A percentile compares a stretch with the other conserved stretches of the same genome.
Conservation (phyloP, 306 rosid species). For the apple (Malus domestica) region ASM211411v1 NC_041794.1:36054001-36054500, state of each 20-base stretch:
- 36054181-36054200: too few relatives aligned
- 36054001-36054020: background rate
- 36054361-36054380: conserved; percentile 17
- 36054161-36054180: too few relatives aligned
- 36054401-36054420: conserved; percentile 23
- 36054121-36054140: too few relatives aligned
- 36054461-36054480: background rate
- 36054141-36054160: too few relatives aligned
- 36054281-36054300: background rate
- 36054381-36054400: conserved; percentile 19
- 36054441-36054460: background rate
- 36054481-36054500: background rate
- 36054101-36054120: too few relatives aligned
- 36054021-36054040: background rate
- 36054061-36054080: too few relatives aligned
- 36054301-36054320: background rate
- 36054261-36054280: background rate
- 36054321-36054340: background rate
- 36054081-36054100: too few relatives aligned
- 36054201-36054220: too few relatives aligned
- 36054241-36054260: too few relatives aligned
- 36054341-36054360: background rate
- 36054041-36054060: background rate
- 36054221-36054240: too few relatives aligned
- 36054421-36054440: conserved; percentile 18